Evolutionary conservation across 176 grass and related monocot species (phyloP).

Genomic region (Raddia guianensis): DNA sequence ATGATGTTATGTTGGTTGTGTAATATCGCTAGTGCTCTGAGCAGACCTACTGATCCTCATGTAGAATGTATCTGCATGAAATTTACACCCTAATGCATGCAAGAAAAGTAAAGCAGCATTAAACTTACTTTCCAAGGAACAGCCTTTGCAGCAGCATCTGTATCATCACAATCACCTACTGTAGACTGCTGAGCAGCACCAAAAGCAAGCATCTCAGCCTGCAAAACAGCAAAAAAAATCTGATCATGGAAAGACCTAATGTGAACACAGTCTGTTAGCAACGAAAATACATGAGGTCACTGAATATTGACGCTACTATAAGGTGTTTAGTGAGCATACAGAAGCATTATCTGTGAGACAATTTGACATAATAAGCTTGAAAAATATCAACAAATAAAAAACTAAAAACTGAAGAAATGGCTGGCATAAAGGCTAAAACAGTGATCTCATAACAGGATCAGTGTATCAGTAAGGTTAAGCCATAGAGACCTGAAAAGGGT

Average conservation of each 20-base stretch:
- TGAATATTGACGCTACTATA: background rate
- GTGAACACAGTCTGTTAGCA: background rate
- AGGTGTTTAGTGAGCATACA: background rate
- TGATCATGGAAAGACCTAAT: background rate
- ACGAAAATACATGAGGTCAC: background rate
- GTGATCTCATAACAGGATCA: background rate
- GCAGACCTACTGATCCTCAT: background rate
- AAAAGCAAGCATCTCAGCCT: conserved; percentile 19
- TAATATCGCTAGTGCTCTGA: background rate
- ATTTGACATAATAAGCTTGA: background rate
- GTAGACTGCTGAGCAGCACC: conserved; percentile 10
- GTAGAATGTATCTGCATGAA: background rate
- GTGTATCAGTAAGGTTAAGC: background rate
- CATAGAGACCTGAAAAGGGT: background rate
- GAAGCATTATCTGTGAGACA: conserved; percentile 1
- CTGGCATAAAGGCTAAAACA: background rate
- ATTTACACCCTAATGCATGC: background rate
- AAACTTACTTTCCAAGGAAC: conserved; percentile 29
- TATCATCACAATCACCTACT: conserved; percentile 18
- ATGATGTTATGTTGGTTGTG: background rate
- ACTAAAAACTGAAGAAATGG: background rate
- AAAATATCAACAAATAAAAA: background rate
- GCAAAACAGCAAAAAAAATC: background rate
- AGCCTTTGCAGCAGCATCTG: background rate
- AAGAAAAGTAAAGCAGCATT: background rate